These are phyloP conservation scores for Medicago truncatula DNA, from an alignment of 306 rosid species.

Conservation along the genomic window MtrunA17r5.0-ANR NC_053045.1:61331001-61331500, in stretches of 20 bases:
- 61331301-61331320: constrained; percentile 5
- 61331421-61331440: neutral
- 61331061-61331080: neutral
- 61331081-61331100: neutral
- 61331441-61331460: neutral
- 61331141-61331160: neutral
- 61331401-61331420: neutral
- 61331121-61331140: neutral
- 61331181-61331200: neutral
- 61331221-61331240: neutral
- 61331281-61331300: neutral
- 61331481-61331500: neutral
- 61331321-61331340: neutral
- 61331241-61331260: neutral
- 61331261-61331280: neutral
- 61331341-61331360: neutral
- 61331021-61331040: neutral
- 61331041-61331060: neutral
- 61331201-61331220: neutral
- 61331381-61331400: neutral
- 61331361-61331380: neutral
- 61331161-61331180: neutral
- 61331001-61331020: neutral
- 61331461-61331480: neutral
- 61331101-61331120: neutral